Evolutionary conservation across 225 moss, liverwort and hornwort genomes (phyloP), one percentile per base, ranked within the genome.

Genomic region (Sphagnum contortum): DNA sequence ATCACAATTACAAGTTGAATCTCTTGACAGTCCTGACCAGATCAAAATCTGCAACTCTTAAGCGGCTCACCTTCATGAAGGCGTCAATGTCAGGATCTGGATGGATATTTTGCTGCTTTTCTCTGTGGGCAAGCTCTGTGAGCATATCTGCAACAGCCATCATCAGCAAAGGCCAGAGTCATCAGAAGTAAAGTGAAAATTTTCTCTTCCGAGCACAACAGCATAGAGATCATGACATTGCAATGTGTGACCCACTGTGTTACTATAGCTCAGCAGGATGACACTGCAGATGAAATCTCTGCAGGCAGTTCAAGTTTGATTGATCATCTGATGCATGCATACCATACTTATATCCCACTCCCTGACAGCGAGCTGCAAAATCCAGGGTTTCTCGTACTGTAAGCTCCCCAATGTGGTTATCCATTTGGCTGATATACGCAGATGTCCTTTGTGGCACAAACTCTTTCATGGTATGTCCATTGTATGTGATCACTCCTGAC

Each of bases 331-430:
- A 29, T 29, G 29, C 29, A 29, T 29, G 29, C 29, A 49, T 65
- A 78, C 78, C 77, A 50, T 63, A 54, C 52, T 77, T 77, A 64
- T 68, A 82, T 11, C 82, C 75, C 6, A 75, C 73, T 49, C 85
- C 86, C 62, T 77, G 79, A 61, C 79, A 79, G 5, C 82, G 70
- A n/a, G 69, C 69, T 60, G 86, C 77, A 29, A 80, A 86, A 47
- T 82, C 77, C 49, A 86, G 62, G 9, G 73, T 82, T 53, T 85
- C 81, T n/a, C 84, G 58, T 9, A 82, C 80, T 3, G 80, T 87
- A 8, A 82, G 75, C 68, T 87, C 82, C 7, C 80, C 77, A 8
- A 80, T 78, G 53, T 85, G 85, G 45, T 78, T 63, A 62, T 80
- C 86, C 59, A 71, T 71, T 63, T 83, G 75, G 62, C 82, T 82